phyloP scores from a whole-genome alignment of 192 early-diverging fungal species.

The Coemansia furcata region DNA sequence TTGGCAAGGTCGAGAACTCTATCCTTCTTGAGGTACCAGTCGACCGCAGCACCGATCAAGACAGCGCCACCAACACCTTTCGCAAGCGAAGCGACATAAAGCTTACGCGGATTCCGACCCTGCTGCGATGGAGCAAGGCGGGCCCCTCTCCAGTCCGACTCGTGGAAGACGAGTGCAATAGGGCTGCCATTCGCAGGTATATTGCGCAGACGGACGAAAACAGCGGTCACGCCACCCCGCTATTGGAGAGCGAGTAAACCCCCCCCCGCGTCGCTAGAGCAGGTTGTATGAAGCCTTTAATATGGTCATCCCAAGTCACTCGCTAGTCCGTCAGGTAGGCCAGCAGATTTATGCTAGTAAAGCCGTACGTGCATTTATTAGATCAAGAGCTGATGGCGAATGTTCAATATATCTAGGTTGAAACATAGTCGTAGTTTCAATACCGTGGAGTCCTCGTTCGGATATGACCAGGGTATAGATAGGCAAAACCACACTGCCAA shows the following conservation, averaged over 20 bases:
- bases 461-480: neutral
- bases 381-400: no score
- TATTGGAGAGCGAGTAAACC: neutral
- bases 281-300: neutral
- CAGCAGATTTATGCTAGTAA: neutral
- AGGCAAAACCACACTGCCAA: neutral
- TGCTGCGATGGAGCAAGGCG: conserved; percentile 31
- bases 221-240: neutral
- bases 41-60: conserved; percentile 30
- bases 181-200: conserved; percentile 19
- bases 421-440: neutral
- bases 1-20: conserved; percentile 19
- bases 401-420: no score
- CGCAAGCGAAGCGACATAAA: conserved; percentile 24
- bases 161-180: conserved; percentile 38
- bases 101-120: conserved; percentile 35
- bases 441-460: neutral
- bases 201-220: conserved; percentile 11
- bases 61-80: conserved; percentile 26
- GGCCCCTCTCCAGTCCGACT: conserved; percentile 27
- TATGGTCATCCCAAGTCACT: neutral
- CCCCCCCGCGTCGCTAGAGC: no score
- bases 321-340: neutral
- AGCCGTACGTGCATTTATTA: neutral
- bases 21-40: conserved; percentile 45